A percentile compares a stretch with the other conserved stretches of the same genome.
phyloP scores from a whole-genome alignment of 805 yeast species.

The Candida koratica region DNA sequence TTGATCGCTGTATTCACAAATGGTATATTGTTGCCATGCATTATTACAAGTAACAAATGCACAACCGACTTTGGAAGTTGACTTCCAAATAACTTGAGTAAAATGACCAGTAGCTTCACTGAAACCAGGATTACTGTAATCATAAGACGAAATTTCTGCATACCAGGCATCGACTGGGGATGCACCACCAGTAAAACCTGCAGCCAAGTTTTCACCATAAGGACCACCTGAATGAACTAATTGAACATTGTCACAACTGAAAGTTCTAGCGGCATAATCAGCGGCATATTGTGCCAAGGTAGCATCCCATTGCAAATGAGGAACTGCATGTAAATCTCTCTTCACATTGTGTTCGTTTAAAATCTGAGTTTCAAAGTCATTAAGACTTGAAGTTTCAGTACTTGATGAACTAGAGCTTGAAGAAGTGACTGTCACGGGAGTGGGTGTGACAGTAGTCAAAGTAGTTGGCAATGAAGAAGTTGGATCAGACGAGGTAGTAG shows the following conservation, averaged over 20 bases:
- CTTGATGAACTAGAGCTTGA: conserved; percentile 17
- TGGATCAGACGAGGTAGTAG: conserved; percentile 13
- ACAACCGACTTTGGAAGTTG: conserved; percentile 62
- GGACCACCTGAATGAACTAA: conserved; percentile 61
- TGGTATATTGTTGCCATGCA: conserved; percentile 56
- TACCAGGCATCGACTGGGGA: conserved; percentile 73
- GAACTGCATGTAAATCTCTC: conserved; percentile 36
- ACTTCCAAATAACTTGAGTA: conserved; percentile 72
- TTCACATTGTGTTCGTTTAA: conserved; percentile 34
- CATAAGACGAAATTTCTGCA: conserved; percentile 54
- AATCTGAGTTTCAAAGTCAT: conserved; percentile 26
- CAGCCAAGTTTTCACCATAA: conserved; percentile 77
- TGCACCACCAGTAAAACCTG: conserved; percentile 55
- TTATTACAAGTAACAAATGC: conserved; percentile 47
- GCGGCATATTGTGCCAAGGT: conserved; percentile 34
- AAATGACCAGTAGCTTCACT: conserved; percentile 66
- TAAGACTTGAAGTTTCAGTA: conserved; percentile 13
- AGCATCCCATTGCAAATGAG: conserved; percentile 29
- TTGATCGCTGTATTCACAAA: conserved; percentile 60
- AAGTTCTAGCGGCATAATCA: conserved; percentile 47
- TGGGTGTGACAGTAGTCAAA: conserved; percentile 13
- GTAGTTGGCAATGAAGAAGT: conserved; percentile 13
- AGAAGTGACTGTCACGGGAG: conserved; percentile 12
- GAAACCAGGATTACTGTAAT: conserved; percentile 50
- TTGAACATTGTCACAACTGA: conserved; percentile 55